Evolutionary conservation across 1,284 basidiomycete species (phyloP).

Genomic region (Heterobasidion occidentale): DNA sequence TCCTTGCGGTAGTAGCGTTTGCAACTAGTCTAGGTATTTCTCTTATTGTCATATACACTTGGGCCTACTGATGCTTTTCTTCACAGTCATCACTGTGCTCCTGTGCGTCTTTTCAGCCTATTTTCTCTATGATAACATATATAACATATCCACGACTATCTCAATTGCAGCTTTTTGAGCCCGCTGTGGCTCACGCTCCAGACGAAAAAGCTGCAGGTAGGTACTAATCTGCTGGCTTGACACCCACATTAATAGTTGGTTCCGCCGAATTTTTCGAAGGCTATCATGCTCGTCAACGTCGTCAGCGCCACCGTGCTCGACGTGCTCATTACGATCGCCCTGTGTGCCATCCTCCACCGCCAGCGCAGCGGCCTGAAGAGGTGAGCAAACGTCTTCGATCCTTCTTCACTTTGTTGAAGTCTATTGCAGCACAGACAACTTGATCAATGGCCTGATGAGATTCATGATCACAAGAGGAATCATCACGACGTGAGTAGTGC

Average conservation of each 20-base stretch:
- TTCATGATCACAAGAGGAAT: neutral
- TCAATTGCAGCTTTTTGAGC: neutral
- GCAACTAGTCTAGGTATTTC: neutral
- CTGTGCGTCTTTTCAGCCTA: neutral
- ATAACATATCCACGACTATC: neutral
- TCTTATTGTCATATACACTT: neutral
- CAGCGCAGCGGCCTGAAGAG: neutral
- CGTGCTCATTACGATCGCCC: neutral
- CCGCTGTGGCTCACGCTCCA: neutral
- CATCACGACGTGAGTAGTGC: neutral
- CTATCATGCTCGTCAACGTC: neutral
- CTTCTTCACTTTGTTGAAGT: neutral
- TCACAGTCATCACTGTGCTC: neutral
- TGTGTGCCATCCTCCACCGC: neutral
- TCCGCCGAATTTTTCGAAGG: too few relatives aligned
- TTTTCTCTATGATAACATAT: neutral
- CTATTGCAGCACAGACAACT: neutral
- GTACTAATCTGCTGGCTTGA: neutral
- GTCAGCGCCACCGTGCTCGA: neutral
- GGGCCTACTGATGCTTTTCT: neutral
- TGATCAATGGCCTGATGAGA: neutral
- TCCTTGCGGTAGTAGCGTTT: neutral
- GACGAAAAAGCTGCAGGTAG: neutral
- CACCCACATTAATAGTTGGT: too few relatives aligned
- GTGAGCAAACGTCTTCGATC: neutral